Percentiles rank a stretch among this genome's conserved stretches.
These are phyloP conservation scores for Kazachstania martiniae DNA, from an alignment of 805 yeast species.

Conservation along the genomic window DNA sequence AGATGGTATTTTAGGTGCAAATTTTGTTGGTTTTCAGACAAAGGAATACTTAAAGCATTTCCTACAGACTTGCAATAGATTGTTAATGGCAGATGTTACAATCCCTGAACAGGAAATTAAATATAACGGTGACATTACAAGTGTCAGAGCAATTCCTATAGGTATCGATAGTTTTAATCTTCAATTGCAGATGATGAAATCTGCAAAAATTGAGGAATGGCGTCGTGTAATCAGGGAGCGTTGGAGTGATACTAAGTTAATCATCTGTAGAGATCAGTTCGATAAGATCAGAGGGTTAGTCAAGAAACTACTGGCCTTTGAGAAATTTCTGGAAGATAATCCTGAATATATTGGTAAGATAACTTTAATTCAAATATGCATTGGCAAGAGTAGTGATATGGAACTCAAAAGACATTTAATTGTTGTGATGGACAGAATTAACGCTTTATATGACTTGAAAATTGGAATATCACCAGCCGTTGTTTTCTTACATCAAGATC, in stretches of 20 bases:
- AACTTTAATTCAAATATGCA: slow-evolving; percentile 74
- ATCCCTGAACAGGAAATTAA: slow-evolving; percentile 36
- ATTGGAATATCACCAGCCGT: slow-evolving; percentile 75
- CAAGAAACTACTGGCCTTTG: slow-evolving; percentile 81
- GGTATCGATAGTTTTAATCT: slow-evolving; percentile 71
- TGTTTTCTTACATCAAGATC: slow-evolving; percentile 76
- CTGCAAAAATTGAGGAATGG: slow-evolving; percentile 52
- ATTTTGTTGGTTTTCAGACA: slow-evolving; percentile 80
- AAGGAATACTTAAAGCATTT: slow-evolving; percentile 90
- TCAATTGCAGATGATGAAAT: slow-evolving; percentile 33
- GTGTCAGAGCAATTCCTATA: slow-evolving; percentile 53
- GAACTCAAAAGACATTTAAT: slow-evolving; percentile 64
- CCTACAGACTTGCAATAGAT: slow-evolving; percentile 76
- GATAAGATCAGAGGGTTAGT: slow-evolving; percentile 82
- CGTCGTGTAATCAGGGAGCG: slow-evolving; percentile 59
- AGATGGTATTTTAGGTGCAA: slow-evolving; percentile 82
- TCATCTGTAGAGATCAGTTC: slow-evolving; percentile 80
- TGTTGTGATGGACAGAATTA: slow-evolving; percentile 74
- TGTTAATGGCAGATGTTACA: slow-evolving; percentile 71
- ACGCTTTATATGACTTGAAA: slow-evolving; percentile 58
- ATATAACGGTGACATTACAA: slow-evolving; percentile 46
- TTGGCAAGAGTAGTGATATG: slow-evolving; percentile 45
- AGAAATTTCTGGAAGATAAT: slow-evolving; percentile 55
- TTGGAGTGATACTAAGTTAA: slow-evolving; percentile 59
- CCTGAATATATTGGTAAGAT: slow-evolving; percentile 62